A percentile compares a stretch with the other conserved stretches of the same genome.
These are phyloP conservation scores for Plasmodium cynomolgi DNA, from an alignment of 169 alveolate species.

Conservation along the genomic window DNA sequence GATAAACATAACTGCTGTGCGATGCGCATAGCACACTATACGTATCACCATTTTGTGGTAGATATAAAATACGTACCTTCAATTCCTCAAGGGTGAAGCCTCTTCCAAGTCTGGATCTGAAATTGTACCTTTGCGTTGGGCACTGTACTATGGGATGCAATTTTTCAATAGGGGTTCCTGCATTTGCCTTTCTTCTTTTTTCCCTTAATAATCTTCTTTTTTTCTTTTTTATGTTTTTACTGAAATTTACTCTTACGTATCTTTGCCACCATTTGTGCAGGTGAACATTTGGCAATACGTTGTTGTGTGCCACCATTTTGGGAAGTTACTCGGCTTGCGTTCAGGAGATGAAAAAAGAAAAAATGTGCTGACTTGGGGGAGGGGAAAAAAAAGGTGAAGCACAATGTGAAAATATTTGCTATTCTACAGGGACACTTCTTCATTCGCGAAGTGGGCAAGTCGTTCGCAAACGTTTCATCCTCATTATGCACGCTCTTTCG, in stretches of 20 bases:
- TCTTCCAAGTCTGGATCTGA: conserved; percentile 96
- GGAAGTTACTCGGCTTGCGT: neutral
- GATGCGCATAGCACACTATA: neutral
- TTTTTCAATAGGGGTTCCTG: conserved; percentile 96
- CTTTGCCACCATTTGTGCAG: conserved; percentile 97
- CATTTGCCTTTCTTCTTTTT: conserved; percentile 90
- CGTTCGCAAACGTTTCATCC: neutral
- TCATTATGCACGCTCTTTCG: neutral
- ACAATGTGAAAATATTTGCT: neutral
- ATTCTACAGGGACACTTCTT: neutral
- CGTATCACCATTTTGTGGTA: neutral
- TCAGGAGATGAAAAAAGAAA: neutral
- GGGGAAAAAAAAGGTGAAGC: neutral
- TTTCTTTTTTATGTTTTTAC: conserved; percentile 97
- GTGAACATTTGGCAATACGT: conserved; percentile 97
- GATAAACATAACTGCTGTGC: neutral
- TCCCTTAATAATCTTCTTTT: conserved; percentile 93
- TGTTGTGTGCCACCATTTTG: conserved; percentile 94
- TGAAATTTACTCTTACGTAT: conserved; percentile 97
- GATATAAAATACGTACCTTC: conserved; percentile 80
- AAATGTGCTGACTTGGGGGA: neutral
- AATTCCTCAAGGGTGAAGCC: conserved; percentile 99
- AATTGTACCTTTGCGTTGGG: conserved; percentile 97
- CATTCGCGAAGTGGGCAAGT: neutral
- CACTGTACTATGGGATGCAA: conserved; percentile 96